Base-by-base conservation (phyloP, 1,284 basidiomycete genomes). In the Wallemia ichthyophaga region DNA sequence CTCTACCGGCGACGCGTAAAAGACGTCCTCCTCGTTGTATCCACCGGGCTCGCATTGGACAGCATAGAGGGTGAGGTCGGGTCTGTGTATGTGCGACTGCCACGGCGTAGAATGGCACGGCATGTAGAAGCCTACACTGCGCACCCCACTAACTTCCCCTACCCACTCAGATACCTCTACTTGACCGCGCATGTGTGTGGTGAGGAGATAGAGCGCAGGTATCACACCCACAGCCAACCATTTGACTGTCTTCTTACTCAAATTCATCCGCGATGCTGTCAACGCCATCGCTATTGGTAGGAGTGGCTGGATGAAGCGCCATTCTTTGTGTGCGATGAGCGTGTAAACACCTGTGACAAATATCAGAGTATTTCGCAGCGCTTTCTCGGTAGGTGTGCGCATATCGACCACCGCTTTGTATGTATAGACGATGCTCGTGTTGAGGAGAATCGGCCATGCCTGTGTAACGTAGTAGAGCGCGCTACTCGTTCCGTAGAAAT, bases 71-170 rank as follows among this genome's bases (percentile, higher is more conserved):
- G 9, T 17, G n/a, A 82, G 72, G 37, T 80, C 73, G 15, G 73
- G 70, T 27, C 78, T 73, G 67, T 98, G 92, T 23, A 98, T 69
- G 69, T 89, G 83, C 2, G 87, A 81, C 66, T 88, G 83, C 75
- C 88, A 92, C 1, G 92, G 92, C 0, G 84, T 88, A n/a, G 88
- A 94, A 71, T 99, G 94, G 64, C 94, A 99, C 1, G 94, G 94
- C 85, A 89, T 92, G 21, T 96, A 71, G 62, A 87, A 81, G 1
- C 84, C 88, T 17, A 94, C 70, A 7, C 79, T 78, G 3, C 70
- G 71, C 23, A 80, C 67, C n/a, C 76, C 72, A 21, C 71, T 64
- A 23, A 69, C 61, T 1, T 78, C 74, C 26, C 81, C 61, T 9
- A 58, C 61, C 60, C 63, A 63, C 62, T 76, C 71, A 66, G 84